Evolutionary conservation across 768 basidiomycete genomes (phyloP).

Genomic region (Rhizopogon vulgaris): DNA sequence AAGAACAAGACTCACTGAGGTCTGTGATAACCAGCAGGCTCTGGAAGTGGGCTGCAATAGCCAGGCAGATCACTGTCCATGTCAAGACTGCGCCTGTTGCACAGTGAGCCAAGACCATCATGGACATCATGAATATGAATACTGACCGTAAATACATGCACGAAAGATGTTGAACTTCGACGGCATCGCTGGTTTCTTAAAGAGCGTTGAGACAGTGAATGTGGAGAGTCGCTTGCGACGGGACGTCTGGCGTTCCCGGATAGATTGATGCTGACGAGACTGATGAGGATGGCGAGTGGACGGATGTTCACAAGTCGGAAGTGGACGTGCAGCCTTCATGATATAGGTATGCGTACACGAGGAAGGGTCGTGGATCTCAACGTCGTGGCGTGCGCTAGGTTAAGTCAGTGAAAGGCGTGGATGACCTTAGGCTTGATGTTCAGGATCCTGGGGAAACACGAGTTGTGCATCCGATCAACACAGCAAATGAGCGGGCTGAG

Average conservation of each 20-base stretch:
- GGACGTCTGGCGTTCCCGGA: constrained; percentile 23
- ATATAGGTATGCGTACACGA: constrained; percentile 23
- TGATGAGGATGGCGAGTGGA: constrained; percentile 14
- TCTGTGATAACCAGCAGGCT: constrained; percentile 65
- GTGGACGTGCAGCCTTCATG: constrained; percentile 21
- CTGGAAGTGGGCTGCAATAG: constrained; percentile 75
- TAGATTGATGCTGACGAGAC: constrained; percentile 14
- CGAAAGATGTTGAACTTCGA: constrained; percentile 68
- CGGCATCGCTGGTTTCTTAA: constrained; percentile 47
- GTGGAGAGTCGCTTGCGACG: constrained; percentile 27
- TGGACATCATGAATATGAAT: neutral
- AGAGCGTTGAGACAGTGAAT: constrained; percentile 23
- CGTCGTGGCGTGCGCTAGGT: constrained; percentile 24
- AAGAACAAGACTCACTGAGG: constrained; percentile 51
- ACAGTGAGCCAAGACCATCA: constrained; percentile 4
- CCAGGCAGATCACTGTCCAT: constrained; percentile 76
- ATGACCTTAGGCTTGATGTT: constrained; percentile 2
- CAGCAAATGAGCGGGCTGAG: constrained; percentile 17
- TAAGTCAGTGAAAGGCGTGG: constrained; percentile 6
- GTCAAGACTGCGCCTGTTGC: constrained; percentile 54
- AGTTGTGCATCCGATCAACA: constrained; percentile 20
- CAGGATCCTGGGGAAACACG: constrained; percentile 20
- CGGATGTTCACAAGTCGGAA: constrained; percentile 21
- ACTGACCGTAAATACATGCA: constrained; percentile 60
- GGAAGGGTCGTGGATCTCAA: constrained; percentile 17